A percentile compares a stretch with the other conserved stretches of the same genome.
These are phyloP conservation scores for Phragmites australis DNA, from an alignment of 176 grass and related monocot genomes.

Conservation along the genomic window DNA sequence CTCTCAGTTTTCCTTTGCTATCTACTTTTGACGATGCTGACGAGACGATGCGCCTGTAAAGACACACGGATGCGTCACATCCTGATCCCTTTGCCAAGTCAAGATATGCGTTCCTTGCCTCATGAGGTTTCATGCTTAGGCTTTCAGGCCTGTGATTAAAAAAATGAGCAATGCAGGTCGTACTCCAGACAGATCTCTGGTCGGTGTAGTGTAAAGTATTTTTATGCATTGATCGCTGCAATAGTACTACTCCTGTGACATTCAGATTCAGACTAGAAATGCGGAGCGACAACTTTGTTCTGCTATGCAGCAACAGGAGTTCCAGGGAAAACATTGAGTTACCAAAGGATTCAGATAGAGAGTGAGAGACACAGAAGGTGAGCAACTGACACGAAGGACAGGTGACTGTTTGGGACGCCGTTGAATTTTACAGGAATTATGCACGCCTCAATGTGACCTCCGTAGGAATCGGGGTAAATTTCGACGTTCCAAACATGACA, in stretches of 20 bases:
- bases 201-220: background rate
- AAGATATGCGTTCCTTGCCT: slow-evolving; percentile 28
- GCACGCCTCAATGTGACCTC: too few species aligned
- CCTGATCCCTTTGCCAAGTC: background rate
- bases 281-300: background rate
- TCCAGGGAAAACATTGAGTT: background rate
- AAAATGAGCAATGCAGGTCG: background rate
- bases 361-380: background rate
- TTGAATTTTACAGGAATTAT: too few species aligned
- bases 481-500: too few species aligned
- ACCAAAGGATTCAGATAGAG: background rate
- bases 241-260: background rate
- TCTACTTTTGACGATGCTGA: slow-evolving; percentile 3
- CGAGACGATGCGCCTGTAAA: background rate
- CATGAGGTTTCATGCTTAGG: background rate
- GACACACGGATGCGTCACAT: background rate
- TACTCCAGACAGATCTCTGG: background rate
- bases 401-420: too few species aligned
- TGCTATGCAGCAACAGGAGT: background rate
- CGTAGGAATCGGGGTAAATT: too few species aligned
- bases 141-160: background rate
- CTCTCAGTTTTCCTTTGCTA: too few species aligned
- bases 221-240: background rate
- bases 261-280: background rate
- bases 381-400: too few species aligned